Evolutionary conservation across 305 asterid species (phyloP).

Genomic region (Plantago coronopus): DNA sequence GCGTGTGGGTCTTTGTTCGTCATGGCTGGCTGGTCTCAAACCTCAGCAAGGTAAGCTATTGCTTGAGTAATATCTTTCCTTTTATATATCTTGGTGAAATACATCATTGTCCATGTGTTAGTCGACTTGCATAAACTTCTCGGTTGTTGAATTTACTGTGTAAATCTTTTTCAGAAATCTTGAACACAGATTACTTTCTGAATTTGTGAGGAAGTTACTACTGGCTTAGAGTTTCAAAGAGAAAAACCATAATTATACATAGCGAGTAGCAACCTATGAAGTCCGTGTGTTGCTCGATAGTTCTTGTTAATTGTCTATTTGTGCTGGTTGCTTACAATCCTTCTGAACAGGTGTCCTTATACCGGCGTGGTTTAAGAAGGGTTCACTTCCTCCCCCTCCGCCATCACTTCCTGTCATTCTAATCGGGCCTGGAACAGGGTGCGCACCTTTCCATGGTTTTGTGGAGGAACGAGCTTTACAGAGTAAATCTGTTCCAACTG

Average conservation of each 20-base stretch:
- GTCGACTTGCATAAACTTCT: neutral
- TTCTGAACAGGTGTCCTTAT: constrained; percentile 50
- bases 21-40: constrained; percentile 86
- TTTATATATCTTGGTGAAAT: neutral
- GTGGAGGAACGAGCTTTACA: constrained; percentile 80
- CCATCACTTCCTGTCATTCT: constrained; percentile 81
- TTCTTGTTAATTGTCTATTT: constrained; percentile 4
- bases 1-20: constrained; percentile 80
- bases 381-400: constrained; percentile 74
- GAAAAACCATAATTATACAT: no score
- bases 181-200: neutral
- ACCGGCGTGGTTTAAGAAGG: constrained; percentile 80
- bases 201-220: neutral
- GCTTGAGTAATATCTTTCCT: neutral
- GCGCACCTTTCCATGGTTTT: constrained; percentile 90
- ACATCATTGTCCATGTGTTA: no score
- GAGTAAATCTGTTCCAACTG: constrained; percentile 49
- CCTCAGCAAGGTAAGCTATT: constrained; percentile 52
- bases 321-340: neutral
- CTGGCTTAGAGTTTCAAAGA: no score
- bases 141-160: neutral
- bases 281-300: no score
- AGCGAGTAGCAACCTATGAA: no score
- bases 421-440: constrained; percentile 93
- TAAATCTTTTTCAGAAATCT: neutral